Percentiles rank a stretch among this genome's conserved stretches.
Evolutionary conservation across 139 green algal genomes (phyloP).

Genomic region (Gonium pectorale): DNA sequence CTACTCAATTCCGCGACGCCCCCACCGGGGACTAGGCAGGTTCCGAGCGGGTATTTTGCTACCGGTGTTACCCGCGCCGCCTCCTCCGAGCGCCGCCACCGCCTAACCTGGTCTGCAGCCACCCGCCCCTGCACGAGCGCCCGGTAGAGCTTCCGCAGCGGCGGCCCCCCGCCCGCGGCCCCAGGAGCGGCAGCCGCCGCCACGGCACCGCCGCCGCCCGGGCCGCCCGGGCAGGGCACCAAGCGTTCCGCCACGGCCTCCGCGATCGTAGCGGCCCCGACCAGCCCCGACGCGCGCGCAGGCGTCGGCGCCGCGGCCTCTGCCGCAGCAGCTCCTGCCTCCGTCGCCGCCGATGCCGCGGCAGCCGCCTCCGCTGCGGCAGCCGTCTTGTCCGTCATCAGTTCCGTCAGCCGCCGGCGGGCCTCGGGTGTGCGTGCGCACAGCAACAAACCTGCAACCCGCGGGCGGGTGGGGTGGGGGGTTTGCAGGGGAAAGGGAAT

Average conservation of each 20-base stretch:
- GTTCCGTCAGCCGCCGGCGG: constrained; percentile 41
- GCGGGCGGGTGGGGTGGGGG: neutral
- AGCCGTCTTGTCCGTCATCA: constrained; percentile 48
- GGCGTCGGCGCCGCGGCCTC: neutral
- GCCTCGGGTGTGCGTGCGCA: constrained; percentile 49
- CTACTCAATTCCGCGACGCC: neutral
- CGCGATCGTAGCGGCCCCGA: too few relatives aligned
- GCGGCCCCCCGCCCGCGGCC: neutral
- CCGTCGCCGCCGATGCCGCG: neutral
- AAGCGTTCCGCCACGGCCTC: too few relatives aligned
- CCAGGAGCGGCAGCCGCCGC: too few relatives aligned
- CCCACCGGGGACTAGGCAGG: too few relatives aligned
- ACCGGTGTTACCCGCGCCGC: too few relatives aligned
- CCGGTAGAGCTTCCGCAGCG: constrained; percentile 59
- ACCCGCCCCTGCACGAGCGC: constrained; percentile 51
- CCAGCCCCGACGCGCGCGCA: too few relatives aligned
- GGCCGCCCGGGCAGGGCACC: too few relatives aligned
- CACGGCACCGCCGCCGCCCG: too few relatives aligned
- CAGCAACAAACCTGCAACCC: constrained; percentile 59
- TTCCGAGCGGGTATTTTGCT: too few relatives aligned
- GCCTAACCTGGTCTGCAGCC: neutral
- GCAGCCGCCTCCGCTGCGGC: neutral
- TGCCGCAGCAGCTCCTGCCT: neutral
- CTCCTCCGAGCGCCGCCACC: too few relatives aligned
- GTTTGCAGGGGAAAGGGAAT: neutral